These are phyloP conservation scores for Phycomyces blakesleeanus DNA, from an alignment of 192 early-diverging fungal species.

Conservation along the genomic window DNA sequence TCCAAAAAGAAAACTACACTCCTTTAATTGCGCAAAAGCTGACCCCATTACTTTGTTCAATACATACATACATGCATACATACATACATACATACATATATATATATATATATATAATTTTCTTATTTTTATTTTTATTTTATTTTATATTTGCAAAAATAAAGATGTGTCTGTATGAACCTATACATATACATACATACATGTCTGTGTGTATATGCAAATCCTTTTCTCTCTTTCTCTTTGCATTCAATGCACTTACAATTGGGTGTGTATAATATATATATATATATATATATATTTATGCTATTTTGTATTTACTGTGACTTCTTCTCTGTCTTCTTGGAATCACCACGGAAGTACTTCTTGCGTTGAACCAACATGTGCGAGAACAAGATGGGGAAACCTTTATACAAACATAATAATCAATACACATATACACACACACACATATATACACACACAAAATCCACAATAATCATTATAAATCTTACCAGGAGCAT, in stretches of 20 bases:
- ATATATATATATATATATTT: too few species aligned
- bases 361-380: conserved; percentile 89
- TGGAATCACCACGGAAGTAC: conserved; percentile 47
- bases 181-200: not conserved
- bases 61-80: too few species aligned
- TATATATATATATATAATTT: too few species aligned
- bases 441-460: too few species aligned
- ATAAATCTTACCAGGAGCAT: conserved; percentile 61
- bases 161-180: not conserved
- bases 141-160: not conserved
- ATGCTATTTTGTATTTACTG: not conserved
- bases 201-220: too few species aligned
- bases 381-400: conserved; percentile 85
- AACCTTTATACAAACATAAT: conserved; percentile 40
- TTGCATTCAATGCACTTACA: not conserved
- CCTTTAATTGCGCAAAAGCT: too few species aligned
- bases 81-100: too few species aligned
- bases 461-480: too few species aligned
- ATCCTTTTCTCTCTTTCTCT: too few species aligned
- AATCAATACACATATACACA: not conserved
- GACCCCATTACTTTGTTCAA: too few species aligned
- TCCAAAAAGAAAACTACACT: too few species aligned
- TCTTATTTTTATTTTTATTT: not conserved
- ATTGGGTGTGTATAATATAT: too few species aligned
- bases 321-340: not conserved